Conservation (phyloP, 345 rosid species). For the Boechera stricta region DNA sequence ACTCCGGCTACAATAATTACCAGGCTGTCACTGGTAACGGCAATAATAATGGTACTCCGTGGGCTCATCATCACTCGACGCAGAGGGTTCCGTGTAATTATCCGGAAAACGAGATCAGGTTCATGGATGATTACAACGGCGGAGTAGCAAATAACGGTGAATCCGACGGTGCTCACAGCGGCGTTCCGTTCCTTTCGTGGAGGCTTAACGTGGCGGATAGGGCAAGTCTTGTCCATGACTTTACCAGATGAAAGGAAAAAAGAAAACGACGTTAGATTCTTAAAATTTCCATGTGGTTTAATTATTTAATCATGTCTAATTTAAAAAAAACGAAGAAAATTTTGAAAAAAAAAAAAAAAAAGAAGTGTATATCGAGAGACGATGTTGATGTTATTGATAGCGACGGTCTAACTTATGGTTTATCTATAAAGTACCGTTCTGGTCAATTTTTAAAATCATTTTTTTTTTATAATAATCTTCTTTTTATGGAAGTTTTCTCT, state of each 20-base stretch:
- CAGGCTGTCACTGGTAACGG: conserved; percentile 26
- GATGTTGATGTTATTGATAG: conserved; percentile 48
- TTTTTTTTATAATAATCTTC: background rate
- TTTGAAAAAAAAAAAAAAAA: background rate
- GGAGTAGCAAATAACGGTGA: conserved; percentile 45
- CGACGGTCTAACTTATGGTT: conserved; percentile 48
- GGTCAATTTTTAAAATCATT: conserved; percentile 21
- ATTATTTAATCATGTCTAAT: conserved; percentile 35
- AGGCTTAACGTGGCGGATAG: conserved; percentile 93
- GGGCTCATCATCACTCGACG: conserved; percentile 51
- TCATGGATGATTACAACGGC: conserved; percentile 60
- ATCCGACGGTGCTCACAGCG: conserved; percentile 56
- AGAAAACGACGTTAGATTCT: conserved; percentile 35
- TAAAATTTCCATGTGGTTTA: conserved; percentile 37
- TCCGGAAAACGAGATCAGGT: conserved; percentile 65
- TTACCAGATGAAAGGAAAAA: conserved; percentile 60
- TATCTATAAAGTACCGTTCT: conserved; percentile 40
- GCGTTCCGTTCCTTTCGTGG: conserved; percentile 88
- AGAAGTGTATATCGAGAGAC: conserved; percentile 44
- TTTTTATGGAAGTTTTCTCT: background rate
- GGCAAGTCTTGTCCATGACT: conserved; percentile 88
- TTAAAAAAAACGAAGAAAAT: conserved; percentile 9
- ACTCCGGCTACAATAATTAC: conserved; percentile 37
- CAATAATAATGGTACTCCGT: conserved; percentile 39
- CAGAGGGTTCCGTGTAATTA: conserved; percentile 65